phyloP scores from a whole-genome alignment of 1,284 basidiomycete genomes.

The Apiotrichum brassicae region DNA sequence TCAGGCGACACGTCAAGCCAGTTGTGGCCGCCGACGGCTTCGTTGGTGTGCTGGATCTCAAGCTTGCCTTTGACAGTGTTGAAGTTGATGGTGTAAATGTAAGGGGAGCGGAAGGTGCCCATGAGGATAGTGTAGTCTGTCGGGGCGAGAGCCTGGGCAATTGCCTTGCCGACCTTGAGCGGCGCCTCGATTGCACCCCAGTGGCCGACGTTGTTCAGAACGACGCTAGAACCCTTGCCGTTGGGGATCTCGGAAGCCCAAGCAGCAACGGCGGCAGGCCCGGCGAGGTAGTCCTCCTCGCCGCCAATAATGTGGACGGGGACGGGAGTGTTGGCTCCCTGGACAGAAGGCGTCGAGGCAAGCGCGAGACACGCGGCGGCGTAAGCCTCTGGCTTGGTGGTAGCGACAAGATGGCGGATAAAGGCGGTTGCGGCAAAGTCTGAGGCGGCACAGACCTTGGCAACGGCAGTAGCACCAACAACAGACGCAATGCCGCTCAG shows the following conservation, averaged over 20 bases:
- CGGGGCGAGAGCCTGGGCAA: slow-evolving; percentile 8
- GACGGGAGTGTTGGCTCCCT: slow-evolving; percentile 12
- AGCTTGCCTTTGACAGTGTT: slow-evolving; percentile 16
- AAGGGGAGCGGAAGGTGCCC: slow-evolving; percentile 35
- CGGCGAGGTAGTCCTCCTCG: slow-evolving; percentile 29
- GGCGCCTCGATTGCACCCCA: slow-evolving; percentile 33
- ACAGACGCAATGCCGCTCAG: slow-evolving; percentile 20
- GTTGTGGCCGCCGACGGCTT: slow-evolving; percentile 30
- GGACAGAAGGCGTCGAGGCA: slow-evolving; percentile 13
- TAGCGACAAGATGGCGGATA: slow-evolving; percentile 27
- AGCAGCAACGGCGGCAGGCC: slow-evolving; percentile 14
- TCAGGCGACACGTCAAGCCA: slow-evolving; percentile 31
- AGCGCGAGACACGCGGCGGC: slow-evolving; percentile 26
- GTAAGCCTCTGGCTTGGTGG: slow-evolving; percentile 23
- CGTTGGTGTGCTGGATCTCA: slow-evolving; percentile 12
- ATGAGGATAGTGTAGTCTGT: slow-evolving; percentile 24
- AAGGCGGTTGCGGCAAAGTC: slow-evolving; percentile 19
- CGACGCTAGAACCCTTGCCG: slow-evolving; percentile 10
- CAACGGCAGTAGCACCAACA: slow-evolving; percentile 22
- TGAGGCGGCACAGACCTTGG: slow-evolving; percentile 11
- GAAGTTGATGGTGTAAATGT: slow-evolving; percentile 33
- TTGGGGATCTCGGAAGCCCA: slow-evolving; percentile 19
- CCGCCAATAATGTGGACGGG: slow-evolving; percentile 25
- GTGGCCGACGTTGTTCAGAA: slow-evolving; percentile 27
- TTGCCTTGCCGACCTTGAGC: slow-evolving; percentile 7